Conservation (phyloP, 441 rosid genomes). For the Geranium incanum region DNA sequence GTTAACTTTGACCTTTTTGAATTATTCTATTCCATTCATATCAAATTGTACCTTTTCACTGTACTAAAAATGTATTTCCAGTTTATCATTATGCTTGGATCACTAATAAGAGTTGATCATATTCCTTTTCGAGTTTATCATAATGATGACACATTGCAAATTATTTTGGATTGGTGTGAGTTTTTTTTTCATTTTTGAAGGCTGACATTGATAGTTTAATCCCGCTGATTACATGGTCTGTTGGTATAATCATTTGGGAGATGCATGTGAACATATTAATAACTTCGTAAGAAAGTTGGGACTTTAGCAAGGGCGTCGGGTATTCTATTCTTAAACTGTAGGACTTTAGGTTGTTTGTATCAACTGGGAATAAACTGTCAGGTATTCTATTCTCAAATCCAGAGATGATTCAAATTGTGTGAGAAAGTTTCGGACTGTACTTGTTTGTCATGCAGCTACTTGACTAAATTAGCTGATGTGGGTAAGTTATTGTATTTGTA, state of each 20-base stretch:
- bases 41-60: too few relatives aligned
- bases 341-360: slow-evolving; percentile 1
- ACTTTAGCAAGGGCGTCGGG: not conserved
- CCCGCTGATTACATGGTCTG: slow-evolving; percentile 4
- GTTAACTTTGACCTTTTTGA: slow-evolving; percentile 14
- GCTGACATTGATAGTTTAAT: not conserved
- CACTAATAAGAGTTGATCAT: too few relatives aligned
- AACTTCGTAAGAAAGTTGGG: not conserved
- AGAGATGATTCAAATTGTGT: slow-evolving; percentile 17
- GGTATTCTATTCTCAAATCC: slow-evolving; percentile 19
- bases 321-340: too few relatives aligned
- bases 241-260: not conserved
- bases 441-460: not conserved
- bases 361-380: slow-evolving; percentile 4
- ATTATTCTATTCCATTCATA: too few relatives aligned
- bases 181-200: not conserved
- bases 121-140: too few relatives aligned
- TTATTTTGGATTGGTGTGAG: not conserved
- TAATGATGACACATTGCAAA: not conserved
- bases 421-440: slow-evolving; percentile 8
- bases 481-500: slow-evolving; percentile 1
- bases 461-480: not conserved
- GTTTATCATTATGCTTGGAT: too few relatives aligned
- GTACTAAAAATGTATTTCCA: too few relatives aligned
- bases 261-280: slow-evolving; percentile 1